Evolutionary conservation across 2,329 filamentous ascomycete genomes (phyloP).

Genomic region (Cryphonectria nitschkei): DNA sequence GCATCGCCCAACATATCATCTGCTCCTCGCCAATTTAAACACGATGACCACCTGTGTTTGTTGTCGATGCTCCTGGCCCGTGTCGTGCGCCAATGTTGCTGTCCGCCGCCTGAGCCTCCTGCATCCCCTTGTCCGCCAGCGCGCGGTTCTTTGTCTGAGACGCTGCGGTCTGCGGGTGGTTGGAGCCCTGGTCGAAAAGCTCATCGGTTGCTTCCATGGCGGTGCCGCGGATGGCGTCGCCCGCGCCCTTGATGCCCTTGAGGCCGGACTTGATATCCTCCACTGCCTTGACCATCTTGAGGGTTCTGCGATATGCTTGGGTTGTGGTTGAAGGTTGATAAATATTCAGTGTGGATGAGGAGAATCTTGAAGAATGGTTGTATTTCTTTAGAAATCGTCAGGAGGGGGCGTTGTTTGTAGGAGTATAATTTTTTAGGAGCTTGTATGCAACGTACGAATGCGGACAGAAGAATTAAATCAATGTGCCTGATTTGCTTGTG

Average conservation of each 20-base stretch:
- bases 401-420: neutral
- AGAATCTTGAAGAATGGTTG: neutral
- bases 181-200: conserved; percentile 34
- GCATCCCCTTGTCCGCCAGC: conserved; percentile 40
- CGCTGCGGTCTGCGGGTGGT: conserved; percentile 34
- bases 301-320: neutral
- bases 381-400: neutral
- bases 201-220: conserved; percentile 37
- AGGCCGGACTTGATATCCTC: conserved; percentile 39
- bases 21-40: neutral
- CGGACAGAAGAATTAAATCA: too few species aligned
- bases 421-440: neutral
- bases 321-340: neutral
- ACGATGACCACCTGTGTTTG: too few species aligned
- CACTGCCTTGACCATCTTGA: conserved; percentile 37
- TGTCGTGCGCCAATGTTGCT: conserved; percentile 36
- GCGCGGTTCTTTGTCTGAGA: conserved; percentile 36
- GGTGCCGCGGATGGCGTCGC: conserved; percentile 38
- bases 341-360: neutral
- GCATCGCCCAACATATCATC: neutral
- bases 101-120: conserved; percentile 39
- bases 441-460: too few species aligned
- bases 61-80: conserved; percentile 6
- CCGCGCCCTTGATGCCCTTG: conserved; percentile 39
- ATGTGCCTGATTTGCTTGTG: too few species aligned